Base-by-base conservation (phyloP, 495 filamentous ascomycete genomes). In the Letharia lupina region DNA sequence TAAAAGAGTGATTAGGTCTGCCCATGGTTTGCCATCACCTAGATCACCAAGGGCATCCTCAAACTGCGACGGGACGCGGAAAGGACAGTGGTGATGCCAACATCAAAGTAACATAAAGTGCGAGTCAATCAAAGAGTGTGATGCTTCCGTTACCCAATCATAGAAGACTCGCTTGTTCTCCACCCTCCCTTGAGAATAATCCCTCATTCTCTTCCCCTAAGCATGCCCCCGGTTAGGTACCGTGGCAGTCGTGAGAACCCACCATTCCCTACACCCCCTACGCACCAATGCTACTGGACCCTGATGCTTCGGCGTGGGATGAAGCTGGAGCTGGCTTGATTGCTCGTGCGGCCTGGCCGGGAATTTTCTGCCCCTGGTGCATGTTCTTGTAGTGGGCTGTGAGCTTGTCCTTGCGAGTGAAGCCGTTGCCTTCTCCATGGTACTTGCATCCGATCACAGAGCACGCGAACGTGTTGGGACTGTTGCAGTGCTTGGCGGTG, bases 391-490 rank as follows among this genome's bases (percentile, higher is more conserved):
- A 35, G 52, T 67, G 65, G n/a, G 10, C 57, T 2, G 13, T 58
- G 20, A 64, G 61, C 28, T 67, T 67, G 23, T 67, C 65, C 52
- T 63, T 64, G 31, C 65, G 61, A 6, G 18, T 63, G 52, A 67
- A 67, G 33, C 65, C 65, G 15, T 67, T 67, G 9, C 31, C 52
- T 56, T 67, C 52, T 13, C 65, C 65, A 15, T 44, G 16, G 23
- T 47, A 37, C 28, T 59, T 57, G 48, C 65, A 67, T 39, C 41
- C 60, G 11, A 59, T 37, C 56, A 44, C 31, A n/a, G 45, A 61
- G 42, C 65, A 67, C 0, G 37, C 7, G 59, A 63, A 59, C 23
- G 0, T 64, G 18, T 2, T 1, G 11, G 61, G 41, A 6, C 39
- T 28, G 10, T 31, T 52, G 41, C 65, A 67, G 35, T 67, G 65